phyloP scores from a whole-genome alignment of 805 yeast species.

The Starmerella sirachaensis region DNA sequence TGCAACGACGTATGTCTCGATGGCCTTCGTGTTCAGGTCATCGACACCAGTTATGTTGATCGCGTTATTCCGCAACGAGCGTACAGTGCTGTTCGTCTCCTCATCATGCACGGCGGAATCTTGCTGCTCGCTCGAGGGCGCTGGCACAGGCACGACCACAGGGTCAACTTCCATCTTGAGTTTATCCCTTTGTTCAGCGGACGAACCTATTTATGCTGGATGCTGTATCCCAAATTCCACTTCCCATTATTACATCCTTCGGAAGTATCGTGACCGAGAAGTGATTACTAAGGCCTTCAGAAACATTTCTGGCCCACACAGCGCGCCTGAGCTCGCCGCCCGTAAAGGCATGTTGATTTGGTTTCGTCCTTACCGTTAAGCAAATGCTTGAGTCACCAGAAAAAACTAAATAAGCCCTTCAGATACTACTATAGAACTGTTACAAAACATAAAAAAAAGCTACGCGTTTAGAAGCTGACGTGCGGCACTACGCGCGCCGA shows the following conservation, averaged over 20 bases:
- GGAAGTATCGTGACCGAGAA: too few species aligned
- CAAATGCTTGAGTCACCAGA: too few species aligned
- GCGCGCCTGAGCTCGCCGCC: too few species aligned
- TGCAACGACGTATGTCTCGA: constrained; percentile 43
- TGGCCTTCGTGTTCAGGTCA: constrained; percentile 46
- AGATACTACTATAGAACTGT: background rate
- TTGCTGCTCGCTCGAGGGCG: background rate
- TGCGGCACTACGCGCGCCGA: constrained; percentile 45
- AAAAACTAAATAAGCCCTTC: too few species aligned
- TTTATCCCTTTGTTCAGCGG: too few species aligned
- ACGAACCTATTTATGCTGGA: too few species aligned
- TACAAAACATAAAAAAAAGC: background rate
- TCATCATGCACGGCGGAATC: background rate
- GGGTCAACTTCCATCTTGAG: constrained; percentile 1
- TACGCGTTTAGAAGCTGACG: constrained; percentile 22
- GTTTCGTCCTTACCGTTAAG: too few species aligned
- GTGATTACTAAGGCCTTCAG: too few species aligned
- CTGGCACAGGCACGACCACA: background rate
- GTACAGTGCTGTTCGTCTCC: background rate
- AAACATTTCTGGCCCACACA: too few species aligned
- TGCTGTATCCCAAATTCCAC: too few species aligned
- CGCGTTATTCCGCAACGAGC: constrained; percentile 34
- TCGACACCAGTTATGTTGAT: constrained; percentile 51
- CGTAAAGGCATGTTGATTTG: background rate
- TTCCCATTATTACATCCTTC: too few species aligned